Evolutionary conservation across 2,329 filamentous ascomycete genomes (phyloP), one percentile per base, ranked within the genome.

Genomic region (Curvularia verruculosa): DNA sequence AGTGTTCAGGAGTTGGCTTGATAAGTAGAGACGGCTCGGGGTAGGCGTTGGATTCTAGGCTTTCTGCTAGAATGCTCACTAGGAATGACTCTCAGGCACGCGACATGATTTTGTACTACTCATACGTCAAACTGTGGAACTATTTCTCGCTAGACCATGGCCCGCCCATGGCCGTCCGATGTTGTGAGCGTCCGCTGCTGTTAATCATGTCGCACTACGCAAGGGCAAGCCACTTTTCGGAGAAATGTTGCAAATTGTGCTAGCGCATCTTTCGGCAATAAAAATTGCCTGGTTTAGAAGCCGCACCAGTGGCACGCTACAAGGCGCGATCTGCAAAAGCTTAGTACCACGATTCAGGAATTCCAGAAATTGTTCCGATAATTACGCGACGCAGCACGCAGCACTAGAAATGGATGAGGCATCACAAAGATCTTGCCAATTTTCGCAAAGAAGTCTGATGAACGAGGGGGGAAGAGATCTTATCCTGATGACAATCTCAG

Each of bases 231-330:
- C 37, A 23, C 37, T 40, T 23, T 40, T 43, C 40, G 40, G 40
- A 26, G 40, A 24, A 43, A 26, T 43, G 40, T 8, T 43, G 40
- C 40, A 43, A 28, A 26, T 26, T 18, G 40, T 43, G 40, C 23
- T 43, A 43, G 40, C 40, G 40, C 40, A 43, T 18, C 40, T 26
- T 43, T 43, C 40, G 23, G 40, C 40, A 43, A 43, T 26, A 23
- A 28, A 26, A 26, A 43, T 28, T 23, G 23, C 23, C 23, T 43
- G 13, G 3, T 43, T 43, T n/a, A 10, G 23, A 43, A 13, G 40
- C 40, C 13, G 23, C 40, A 18, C 40, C 13, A 43, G 23, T 43
- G 23, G 40, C 40, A n/a, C 40, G 40, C 40, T 43, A 43, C 5
- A 26, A 24, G 23, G 23, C 40, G 4, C 23, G 40, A 43, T 43